phyloP scores from a whole-genome alignment of 345 rosid species.

The Geranium brycei region DNA sequence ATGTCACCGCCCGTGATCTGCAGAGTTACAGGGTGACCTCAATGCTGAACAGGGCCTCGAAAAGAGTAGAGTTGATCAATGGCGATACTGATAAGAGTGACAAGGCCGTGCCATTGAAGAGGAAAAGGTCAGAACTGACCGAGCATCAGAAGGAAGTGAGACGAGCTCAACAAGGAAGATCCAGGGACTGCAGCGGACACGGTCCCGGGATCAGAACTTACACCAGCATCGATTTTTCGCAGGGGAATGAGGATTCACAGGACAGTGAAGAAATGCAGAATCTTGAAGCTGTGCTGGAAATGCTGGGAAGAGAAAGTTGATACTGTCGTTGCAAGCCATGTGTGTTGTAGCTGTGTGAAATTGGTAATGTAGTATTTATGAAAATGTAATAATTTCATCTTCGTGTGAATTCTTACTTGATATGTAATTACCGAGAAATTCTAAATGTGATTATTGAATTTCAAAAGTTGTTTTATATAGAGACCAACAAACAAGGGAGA shows the following conservation, averaged over 20 bases:
- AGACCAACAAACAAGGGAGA: too few relatives aligned
- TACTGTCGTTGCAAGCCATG: background rate
- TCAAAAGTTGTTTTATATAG: too few relatives aligned
- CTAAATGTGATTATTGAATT: too few relatives aligned
- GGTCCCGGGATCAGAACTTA: constrained; percentile 41
- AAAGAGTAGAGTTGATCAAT: constrained; percentile 25
- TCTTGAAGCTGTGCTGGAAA: constrained; percentile 20
- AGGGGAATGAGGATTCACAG: constrained; percentile 33
- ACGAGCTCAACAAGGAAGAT: constrained; percentile 39
- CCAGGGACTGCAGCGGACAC: constrained; percentile 30
- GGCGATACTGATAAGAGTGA: constrained; percentile 2
- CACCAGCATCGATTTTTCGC: constrained; percentile 37
- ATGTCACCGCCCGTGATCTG: background rate
- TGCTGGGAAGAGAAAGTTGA: constrained; percentile 16
- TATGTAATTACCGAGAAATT: too few relatives aligned
- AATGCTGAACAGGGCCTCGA: constrained; percentile 24
- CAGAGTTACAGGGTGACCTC: constrained; percentile 22
- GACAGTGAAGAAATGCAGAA: constrained; percentile 24
- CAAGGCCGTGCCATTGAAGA: constrained; percentile 11
- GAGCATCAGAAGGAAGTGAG: constrained; percentile 50
- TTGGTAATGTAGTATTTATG: too few relatives aligned
- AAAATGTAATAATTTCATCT: too few relatives aligned
- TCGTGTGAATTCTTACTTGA: too few relatives aligned
- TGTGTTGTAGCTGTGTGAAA: too few relatives aligned
- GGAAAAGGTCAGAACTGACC: constrained; percentile 27